Evolutionary conservation across 2,329 filamentous ascomycete genomes (phyloP).

Genomic region (Fusarium keratoplasticum): DNA sequence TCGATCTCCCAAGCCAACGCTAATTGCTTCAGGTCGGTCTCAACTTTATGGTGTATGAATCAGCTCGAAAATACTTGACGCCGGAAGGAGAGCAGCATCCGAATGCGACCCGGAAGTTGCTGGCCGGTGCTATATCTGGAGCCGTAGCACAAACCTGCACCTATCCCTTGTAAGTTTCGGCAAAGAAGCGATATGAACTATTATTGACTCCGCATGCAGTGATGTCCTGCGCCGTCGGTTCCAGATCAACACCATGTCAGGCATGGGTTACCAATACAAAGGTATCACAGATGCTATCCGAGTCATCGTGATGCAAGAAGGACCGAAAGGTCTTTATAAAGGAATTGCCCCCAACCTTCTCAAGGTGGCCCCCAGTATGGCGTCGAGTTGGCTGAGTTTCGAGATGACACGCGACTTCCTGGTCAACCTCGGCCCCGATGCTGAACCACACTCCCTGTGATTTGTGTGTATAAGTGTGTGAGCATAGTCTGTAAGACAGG

Average conservation of each 20-base stretch:
- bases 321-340: constrained; percentile 89
- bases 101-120: constrained; percentile 80
- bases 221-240: constrained; percentile 94
- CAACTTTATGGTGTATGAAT: constrained; percentile 99
- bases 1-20: constrained; percentile 9
- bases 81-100: constrained; percentile 90
- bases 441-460: constrained; percentile 44
- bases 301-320: constrained; percentile 86
- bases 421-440: constrained; percentile 67
- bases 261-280: constrained; percentile 96
- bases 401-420: constrained; percentile 93
- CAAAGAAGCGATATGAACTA: constrained; percentile 37
- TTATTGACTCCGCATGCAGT: constrained; percentile 55
- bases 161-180: constrained; percentile 85
- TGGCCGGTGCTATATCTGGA: constrained; percentile 93
- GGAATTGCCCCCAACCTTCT: constrained; percentile 94
- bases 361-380: constrained; percentile 98
- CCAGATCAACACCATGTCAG: constrained; percentile 99
- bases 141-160: constrained; percentile 97
- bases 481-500: constrained; percentile 31
- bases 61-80: constrained; percentile 84
- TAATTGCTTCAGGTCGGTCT: constrained; percentile 76
- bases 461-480: constrained; percentile 29
- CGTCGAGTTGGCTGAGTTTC: constrained; percentile 97
- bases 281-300: constrained; percentile 85